Evolutionary conservation across 1,284 basidiomycete genomes (phyloP).

Genomic region (Mycena citricolor): DNA sequence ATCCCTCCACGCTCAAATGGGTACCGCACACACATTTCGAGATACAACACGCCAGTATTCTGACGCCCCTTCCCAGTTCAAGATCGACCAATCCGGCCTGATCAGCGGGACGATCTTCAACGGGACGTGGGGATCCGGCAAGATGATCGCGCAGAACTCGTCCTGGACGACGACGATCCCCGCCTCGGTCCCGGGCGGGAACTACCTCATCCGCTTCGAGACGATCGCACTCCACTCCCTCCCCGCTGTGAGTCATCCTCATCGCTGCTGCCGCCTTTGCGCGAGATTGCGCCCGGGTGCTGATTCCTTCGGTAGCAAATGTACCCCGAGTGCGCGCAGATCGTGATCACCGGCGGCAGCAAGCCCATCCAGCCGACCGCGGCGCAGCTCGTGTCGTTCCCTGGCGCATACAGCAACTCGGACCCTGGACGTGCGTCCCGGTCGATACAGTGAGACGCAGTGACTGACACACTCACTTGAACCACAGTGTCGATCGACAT

Average conservation of each 20-base stretch:
- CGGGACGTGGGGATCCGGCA: constrained; percentile 49
- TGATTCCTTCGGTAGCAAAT: constrained; percentile 41
- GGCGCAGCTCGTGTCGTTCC: constrained; percentile 48
- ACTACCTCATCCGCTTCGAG: constrained; percentile 56
- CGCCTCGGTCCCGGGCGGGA: constrained; percentile 45
- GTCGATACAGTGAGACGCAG: constrained; percentile 22
- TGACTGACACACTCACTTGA: constrained; percentile 2
- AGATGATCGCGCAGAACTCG: constrained; percentile 54
- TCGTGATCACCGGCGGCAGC: constrained; percentile 48
- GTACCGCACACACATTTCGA: constrained; percentile 27
- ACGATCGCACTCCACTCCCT: constrained; percentile 56
- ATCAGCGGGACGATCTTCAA: constrained; percentile 47
- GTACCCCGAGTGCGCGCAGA: constrained; percentile 59
- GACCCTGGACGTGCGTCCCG: constrained; percentile 43
- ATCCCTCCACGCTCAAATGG: constrained; percentile 47
- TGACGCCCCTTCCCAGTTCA: constrained; percentile 39
- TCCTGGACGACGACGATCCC: constrained; percentile 59
- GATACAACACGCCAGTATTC: background rate
- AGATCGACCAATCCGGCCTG: constrained; percentile 57
- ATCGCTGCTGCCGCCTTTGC: constrained; percentile 1
- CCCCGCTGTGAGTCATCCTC: constrained; percentile 42
- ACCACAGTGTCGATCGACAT: constrained; percentile 41
- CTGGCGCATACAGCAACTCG: constrained; percentile 46
- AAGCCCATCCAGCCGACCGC: constrained; percentile 42
- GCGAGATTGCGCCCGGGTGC: background rate